Evolutionary conservation across 2,329 filamentous ascomycete species (phyloP).

Genomic region (Arthrobotrys megalospora): DNA sequence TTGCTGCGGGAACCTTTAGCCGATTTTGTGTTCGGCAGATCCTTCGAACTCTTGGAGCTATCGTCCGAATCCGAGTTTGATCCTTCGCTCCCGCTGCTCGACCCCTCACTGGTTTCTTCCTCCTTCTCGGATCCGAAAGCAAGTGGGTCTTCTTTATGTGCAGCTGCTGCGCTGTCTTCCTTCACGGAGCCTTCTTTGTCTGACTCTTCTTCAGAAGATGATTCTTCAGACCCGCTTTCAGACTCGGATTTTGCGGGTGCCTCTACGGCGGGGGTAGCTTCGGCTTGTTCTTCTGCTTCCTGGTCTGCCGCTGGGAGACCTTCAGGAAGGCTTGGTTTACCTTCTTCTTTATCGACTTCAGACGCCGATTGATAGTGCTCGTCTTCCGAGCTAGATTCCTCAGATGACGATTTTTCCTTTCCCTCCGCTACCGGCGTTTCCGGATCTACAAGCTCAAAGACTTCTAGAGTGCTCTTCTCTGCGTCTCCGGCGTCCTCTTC

Average conservation of each 20-base stretch:
- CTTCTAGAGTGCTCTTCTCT: constrained; percentile 20
- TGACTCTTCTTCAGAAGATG: constrained; percentile 52
- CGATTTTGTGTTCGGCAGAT: constrained; percentile 26
- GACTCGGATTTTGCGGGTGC: constrained; percentile 43
- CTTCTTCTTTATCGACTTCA: constrained; percentile 42
- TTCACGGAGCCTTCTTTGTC: constrained; percentile 31
- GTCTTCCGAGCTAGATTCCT: constrained; percentile 49
- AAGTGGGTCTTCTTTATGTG: constrained; percentile 51
- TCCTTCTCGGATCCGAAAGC: constrained; percentile 50
- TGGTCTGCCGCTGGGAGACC: constrained; percentile 46
- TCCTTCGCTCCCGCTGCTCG: constrained; percentile 46
- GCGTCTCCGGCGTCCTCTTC: constrained; percentile 7
- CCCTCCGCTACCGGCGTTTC: constrained; percentile 9
- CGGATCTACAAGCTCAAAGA: constrained; percentile 32
- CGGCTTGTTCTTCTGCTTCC: constrained; percentile 33
- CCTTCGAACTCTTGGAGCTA: constrained; percentile 51
- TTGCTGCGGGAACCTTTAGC: constrained; percentile 46
- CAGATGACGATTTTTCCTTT: constrained; percentile 39
- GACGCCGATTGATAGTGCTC: constrained; percentile 54
- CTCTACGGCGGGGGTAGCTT: neutral
- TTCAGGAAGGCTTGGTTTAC: constrained; percentile 26
- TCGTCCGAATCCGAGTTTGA: constrained; percentile 47
- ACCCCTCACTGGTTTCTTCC: constrained; percentile 36
- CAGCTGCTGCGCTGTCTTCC: neutral
- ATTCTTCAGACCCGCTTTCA: constrained; percentile 42